phyloP scores from a whole-genome alignment of 1,284 basidiomycete species.

The Uromyces viciae-fabae region DNA sequence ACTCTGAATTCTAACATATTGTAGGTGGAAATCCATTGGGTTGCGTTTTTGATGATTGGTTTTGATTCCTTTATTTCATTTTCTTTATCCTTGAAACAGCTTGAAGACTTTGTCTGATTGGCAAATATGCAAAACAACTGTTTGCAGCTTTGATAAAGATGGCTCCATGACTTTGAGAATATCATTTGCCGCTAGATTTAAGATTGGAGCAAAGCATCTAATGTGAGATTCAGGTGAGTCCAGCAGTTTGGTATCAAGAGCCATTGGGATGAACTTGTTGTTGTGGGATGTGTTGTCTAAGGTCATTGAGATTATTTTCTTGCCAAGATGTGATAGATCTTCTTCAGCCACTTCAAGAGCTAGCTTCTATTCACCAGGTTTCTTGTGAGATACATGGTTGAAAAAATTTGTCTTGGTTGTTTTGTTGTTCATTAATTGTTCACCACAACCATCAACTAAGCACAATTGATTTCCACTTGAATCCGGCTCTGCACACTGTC shows the following conservation, averaged over 20 bases:
- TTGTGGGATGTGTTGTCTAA: conserved; percentile 2
- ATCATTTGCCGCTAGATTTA: neutral
- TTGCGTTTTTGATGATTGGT: neutral
- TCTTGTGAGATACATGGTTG: neutral
- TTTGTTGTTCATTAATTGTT: neutral
- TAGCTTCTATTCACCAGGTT: neutral
- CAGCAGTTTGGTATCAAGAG: neutral
- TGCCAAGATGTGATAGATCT: neutral
- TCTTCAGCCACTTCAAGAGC: neutral
- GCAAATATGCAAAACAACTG: neutral
- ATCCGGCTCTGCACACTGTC: neutral
- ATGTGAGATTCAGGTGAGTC: neutral
- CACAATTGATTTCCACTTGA: neutral
- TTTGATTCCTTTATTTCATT: neutral
- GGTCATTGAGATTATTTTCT: neutral
- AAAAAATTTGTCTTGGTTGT: neutral
- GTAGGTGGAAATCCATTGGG: neutral
- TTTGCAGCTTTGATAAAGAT: neutral
- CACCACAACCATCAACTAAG: neutral
- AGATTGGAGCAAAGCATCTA: neutral
- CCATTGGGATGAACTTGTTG: neutral
- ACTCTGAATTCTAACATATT: too few relatives aligned
- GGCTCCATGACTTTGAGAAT: neutral
- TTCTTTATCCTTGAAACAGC: neutral
- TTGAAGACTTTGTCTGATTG: neutral